Evolutionary conservation across 2,329 filamentous ascomycete species (phyloP), one percentile per base, ranked within the genome.

Genomic region (Epichloe amarillans): DNA sequence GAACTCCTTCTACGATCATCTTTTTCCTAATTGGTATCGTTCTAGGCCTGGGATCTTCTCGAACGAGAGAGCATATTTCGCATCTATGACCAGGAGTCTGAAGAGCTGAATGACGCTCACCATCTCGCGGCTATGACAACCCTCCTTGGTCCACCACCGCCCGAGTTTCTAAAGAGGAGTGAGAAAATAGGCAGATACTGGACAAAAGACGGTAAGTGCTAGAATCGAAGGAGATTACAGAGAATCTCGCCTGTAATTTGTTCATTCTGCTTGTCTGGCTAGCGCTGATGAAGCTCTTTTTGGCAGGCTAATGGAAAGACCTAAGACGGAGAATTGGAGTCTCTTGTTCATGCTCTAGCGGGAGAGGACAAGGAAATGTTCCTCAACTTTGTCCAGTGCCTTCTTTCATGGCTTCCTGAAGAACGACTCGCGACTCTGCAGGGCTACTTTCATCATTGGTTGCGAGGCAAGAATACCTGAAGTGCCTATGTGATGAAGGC

Each of bases 101-200:
- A 48, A 42, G 60, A 60, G 42, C 44, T 48, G 1, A 64, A 65
- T 44, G 54, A 63, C 7, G 58, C 60, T 7, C 51, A 60, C 43
- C 62, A 65, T 44, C 52, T 63, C 3, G 62, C 61, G 15, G 56
- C 56, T 17, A 63, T 65, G 53, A 59, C 57, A 1, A 57, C 61
- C 1, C 55, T 63, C 0, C 54, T 63, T 26, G 62, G 62, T 1
- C 60, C 61, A 1, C 62, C 62, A 7, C 61, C 62, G 1, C 46
- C 41, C 3, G 55, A 53, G 38, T 61, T 65, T 10, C 55, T 63
- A 0, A 45, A 52, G 33, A 58, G 51, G 26, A 60, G 57, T 41
- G 12, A 50, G 1, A 48, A 54, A 35, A 56, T 58, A 10, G 26
- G 47, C 14, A 60, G 57, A 46, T 64, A 62, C 43, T 64, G 62